Evolutionary conservation across 2,329 filamentous ascomycete genomes (phyloP).

Genomic region (Verruconis gallopava): DNA sequence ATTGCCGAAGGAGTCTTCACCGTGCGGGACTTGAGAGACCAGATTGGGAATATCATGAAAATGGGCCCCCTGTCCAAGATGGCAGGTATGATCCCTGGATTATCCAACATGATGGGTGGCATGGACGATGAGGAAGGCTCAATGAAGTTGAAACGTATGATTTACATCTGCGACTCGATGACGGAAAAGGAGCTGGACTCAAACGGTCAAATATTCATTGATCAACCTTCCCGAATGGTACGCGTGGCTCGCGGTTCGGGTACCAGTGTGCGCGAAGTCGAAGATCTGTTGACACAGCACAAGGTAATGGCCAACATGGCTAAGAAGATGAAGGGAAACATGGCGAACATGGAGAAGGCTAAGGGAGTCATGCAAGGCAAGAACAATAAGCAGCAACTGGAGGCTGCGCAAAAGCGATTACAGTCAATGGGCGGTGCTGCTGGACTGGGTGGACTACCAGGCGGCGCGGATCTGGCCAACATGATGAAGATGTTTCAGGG

Average conservation of each 20-base stretch:
- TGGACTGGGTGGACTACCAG: constrained; percentile 42
- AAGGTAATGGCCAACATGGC: constrained; percentile 99
- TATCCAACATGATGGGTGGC: constrained; percentile 84
- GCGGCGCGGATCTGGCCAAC: constrained; percentile 57
- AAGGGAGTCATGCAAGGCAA: constrained; percentile 83
- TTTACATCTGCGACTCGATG: constrained; percentile 98
- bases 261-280: constrained; percentile 82
- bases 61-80: constrained; percentile 97
- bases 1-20: constrained; percentile 96
- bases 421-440: constrained; percentile 76
- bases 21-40: constrained; percentile 83
- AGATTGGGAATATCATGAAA: constrained; percentile 97
- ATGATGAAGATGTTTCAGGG: constrained; percentile 88
- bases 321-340: constrained; percentile 95
- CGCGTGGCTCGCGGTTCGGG: constrained; percentile 81
- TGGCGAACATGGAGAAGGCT: constrained; percentile 93
- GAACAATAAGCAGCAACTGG: constrained; percentile 86
- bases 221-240: constrained; percentile 87
- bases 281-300: constrained; percentile 94
- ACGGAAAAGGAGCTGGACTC: constrained; percentile 89
- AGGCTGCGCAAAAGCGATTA: constrained; percentile 92
- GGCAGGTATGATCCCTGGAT: constrained; percentile 95
- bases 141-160: constrained; percentile 90
- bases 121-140: constrained; percentile 97
- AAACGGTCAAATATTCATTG: constrained; percentile 86